Percentiles rank a stretch among this genome's conserved stretches.
Evolutionary conservation across 257 asterid genomes (phyloP).

Genomic region (Solanum bulbocastanum): DNA sequence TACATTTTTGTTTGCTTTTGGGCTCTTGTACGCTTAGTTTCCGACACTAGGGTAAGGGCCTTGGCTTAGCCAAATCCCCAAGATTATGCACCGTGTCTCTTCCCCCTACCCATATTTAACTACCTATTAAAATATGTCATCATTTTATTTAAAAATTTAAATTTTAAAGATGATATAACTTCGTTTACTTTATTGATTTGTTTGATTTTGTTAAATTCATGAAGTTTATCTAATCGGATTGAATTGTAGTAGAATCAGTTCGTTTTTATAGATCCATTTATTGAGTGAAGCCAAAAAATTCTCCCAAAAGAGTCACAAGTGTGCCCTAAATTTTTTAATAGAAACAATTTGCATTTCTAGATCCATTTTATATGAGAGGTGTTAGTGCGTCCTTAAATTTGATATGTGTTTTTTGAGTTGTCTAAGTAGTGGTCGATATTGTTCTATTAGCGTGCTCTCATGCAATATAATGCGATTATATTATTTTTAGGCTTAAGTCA

Average conservation of each 20-base stretch:
- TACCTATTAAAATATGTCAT: background rate
- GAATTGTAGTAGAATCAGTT: background rate
- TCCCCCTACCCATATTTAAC: background rate
- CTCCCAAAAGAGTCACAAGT: background rate
- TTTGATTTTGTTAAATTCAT: background rate
- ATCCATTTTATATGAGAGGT: background rate
- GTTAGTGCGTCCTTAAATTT: background rate
- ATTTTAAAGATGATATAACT: too few relatives aligned
- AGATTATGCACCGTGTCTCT: constrained; percentile 33
- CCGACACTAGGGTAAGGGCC: constrained; percentile 49
- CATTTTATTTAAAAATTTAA: background rate
- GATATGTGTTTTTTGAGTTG: background rate
- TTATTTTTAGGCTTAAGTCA: background rate
- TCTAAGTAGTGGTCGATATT: background rate
- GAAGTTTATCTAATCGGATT: background rate
- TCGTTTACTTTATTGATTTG: background rate
- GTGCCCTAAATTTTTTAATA: background rate
- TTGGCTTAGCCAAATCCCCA: constrained; percentile 36
- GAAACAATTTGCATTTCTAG: background rate
- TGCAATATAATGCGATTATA: background rate
- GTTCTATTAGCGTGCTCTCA: background rate
- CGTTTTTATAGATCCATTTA: background rate
- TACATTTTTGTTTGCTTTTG: constrained; percentile 12
- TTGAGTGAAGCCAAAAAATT: background rate
- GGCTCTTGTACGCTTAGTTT: constrained; percentile 26